Evolutionary conservation across 495 filamentous ascomycete species (phyloP), one percentile per base, ranked within the genome.

Genomic region (Lasiosphaeria miniovina): DNA sequence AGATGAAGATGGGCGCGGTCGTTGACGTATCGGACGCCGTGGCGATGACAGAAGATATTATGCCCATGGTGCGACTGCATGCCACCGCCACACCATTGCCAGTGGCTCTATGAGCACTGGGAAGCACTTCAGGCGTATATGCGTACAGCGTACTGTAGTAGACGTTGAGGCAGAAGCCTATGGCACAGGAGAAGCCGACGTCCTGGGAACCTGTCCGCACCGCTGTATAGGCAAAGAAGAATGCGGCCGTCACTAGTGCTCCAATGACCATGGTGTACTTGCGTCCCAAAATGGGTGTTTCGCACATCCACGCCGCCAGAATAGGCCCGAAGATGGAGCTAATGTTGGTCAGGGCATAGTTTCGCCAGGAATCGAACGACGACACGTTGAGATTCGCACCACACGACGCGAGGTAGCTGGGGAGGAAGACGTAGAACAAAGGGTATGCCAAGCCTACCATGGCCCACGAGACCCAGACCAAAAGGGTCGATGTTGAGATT

Each of bases 131-230:
- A 2, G 80, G 79, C 0, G 80, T 83, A 57, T 83, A 82, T 17
- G 87, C 87, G 60, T 90, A 91, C 14, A 90, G 74, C 0, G 81
- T 85, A n/a, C 85, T 85, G 62, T 89, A 90, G 69, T 89, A 90
- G 40, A 89, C 82, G 52, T 89, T 88, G 54, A 89, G 68, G 51
- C 79, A 86, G 69, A 88, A 89, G 15, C 74, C 82, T 66, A 90
- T 86, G 31, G 81, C 74, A 62, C 86, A 89, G 7, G 79, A 86
- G 64, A 90, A 88, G 0, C 78, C 87, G 2, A 88, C 64, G 50
- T 89, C 84, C 67, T 89, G 76, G n/a, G 72, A 68, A 3, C 77
- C 71, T 8, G 76, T 86, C 31, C 79, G 75, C 24, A 90, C 83
- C 56, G 82, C 72, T 0, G 86, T 88, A 64, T 89, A 91, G 8